phyloP scores from a whole-genome alignment of 345 rosid genomes.

The Salix arbutifolia region DNA sequence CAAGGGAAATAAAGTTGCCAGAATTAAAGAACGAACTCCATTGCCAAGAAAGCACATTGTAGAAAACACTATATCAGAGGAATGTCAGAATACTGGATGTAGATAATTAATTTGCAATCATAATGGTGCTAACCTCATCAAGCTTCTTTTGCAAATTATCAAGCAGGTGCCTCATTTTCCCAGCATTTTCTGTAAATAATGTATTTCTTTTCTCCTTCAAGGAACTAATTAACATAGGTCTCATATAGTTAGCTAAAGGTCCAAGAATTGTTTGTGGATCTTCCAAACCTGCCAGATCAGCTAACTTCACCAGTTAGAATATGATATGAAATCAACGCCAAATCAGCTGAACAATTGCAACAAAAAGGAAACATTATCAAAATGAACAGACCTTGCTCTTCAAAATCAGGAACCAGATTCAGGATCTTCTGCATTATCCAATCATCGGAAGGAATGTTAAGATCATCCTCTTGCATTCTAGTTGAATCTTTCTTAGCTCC shows the following conservation, averaged over 20 bases:
- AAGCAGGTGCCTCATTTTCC: slow-evolving; percentile 63
- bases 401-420: slow-evolving; percentile 63
- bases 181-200: slow-evolving; percentile 79
- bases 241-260: slow-evolving; percentile 63
- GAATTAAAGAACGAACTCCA: slow-evolving; percentile 1
- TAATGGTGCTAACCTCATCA: slow-evolving; percentile 67
- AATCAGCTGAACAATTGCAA: slow-evolving; percentile 1
- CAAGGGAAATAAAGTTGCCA: slow-evolving; percentile 7
- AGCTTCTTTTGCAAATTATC: slow-evolving; percentile 84
- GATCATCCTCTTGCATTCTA: slow-evolving; percentile 55
- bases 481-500: slow-evolving; percentile 60
- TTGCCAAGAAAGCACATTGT: background rate
- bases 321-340: background rate
- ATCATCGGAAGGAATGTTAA: slow-evolving; percentile 60
- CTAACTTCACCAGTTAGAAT: slow-evolving; percentile 17
- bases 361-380: background rate
- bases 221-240: slow-evolving; percentile 73
- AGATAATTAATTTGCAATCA: slow-evolving; percentile 12
- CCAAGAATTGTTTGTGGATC: slow-evolving; percentile 50
- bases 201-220: slow-evolving; percentile 81
- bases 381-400: slow-evolving; percentile 62
- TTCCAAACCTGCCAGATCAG: slow-evolving; percentile 53
- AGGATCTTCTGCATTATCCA: slow-evolving; percentile 71
- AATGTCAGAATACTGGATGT: slow-evolving; percentile 7
- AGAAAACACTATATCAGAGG: background rate